phyloP scores from a whole-genome alignment of 352 stramenopile species.

The Globisporangium abappressorium region DNA sequence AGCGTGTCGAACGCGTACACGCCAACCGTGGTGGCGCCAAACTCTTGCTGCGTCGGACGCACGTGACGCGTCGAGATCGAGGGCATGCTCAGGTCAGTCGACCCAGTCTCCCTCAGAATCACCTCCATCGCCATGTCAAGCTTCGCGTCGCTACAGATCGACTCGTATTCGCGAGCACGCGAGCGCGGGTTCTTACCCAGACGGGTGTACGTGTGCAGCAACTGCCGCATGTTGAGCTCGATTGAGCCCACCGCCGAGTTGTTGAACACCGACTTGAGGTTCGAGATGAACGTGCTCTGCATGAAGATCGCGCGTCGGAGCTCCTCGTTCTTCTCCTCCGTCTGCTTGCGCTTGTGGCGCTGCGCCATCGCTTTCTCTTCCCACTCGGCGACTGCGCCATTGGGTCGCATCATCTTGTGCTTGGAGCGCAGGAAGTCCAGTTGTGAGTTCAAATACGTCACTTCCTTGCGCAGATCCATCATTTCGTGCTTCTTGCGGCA shows the following conservation, averaged over 20 bases:
- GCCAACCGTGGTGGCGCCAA: constrained; percentile 43
- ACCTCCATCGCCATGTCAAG: constrained; percentile 50
- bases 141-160: constrained; percentile 43
- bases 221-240: constrained; percentile 46
- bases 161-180: constrained; percentile 43
- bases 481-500: constrained; percentile 48
- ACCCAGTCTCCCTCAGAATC: constrained; percentile 43
- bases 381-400: constrained; percentile 23
- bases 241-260: constrained; percentile 21
- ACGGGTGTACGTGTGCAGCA: constrained; percentile 59
- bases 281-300: constrained; percentile 42
- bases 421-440: constrained; percentile 32
- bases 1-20: constrained; percentile 50
- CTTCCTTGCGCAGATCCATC: constrained; percentile 35
- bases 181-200: constrained; percentile 33
- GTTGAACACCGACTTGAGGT: constrained; percentile 35
- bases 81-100: constrained; percentile 30
- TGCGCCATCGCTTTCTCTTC: constrained; percentile 33
- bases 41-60: constrained; percentile 22
- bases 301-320: constrained; percentile 45
- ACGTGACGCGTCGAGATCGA: constrained; percentile 38
- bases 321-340: constrained; percentile 45
- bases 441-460: constrained; percentile 29
- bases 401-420: constrained; percentile 25
- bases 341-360: constrained; percentile 28